A percentile compares a stretch with the other conserved stretches of the same genome.
Evolutionary conservation across 2,329 filamentous ascomycete species (phyloP).

Genomic region (Emmonsiellopsis sp.): DNA sequence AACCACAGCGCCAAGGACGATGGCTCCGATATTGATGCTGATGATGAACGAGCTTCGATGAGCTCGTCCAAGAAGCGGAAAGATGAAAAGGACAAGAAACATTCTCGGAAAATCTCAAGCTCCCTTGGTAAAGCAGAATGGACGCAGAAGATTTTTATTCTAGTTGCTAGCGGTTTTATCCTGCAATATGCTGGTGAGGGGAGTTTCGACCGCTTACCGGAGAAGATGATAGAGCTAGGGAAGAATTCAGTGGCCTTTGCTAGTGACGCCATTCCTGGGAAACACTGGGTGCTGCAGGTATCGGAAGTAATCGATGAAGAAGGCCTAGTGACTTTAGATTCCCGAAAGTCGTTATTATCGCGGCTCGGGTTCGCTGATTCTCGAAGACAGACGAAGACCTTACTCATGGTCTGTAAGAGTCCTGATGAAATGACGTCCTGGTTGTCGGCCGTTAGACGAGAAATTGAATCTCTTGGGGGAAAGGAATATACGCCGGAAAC

Average conservation of each 20-base stretch:
- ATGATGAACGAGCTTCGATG: conserved; percentile 7
- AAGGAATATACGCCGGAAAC: conserved; percentile 33
- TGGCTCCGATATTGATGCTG: conserved; percentile 7
- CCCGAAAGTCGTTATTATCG: conserved; percentile 27
- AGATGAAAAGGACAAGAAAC: conserved; percentile 25
- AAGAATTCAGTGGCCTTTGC: conserved; percentile 39
- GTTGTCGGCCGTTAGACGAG: conserved; percentile 34
- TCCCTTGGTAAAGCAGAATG: conserved; percentile 32
- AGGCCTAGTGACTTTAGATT: conserved; percentile 17
- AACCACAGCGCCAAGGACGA: conserved; percentile 14
- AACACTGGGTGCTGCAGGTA: conserved; percentile 40
- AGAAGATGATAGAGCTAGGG: conserved; percentile 38
- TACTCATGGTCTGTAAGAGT: conserved; percentile 35
- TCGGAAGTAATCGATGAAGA: conserved; percentile 28
- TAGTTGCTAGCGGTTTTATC: conserved; percentile 36
- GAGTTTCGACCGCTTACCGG: conserved; percentile 35
- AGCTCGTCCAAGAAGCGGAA: conserved; percentile 22
- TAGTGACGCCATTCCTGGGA: conserved; percentile 40
- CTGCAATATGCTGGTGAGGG: conserved; percentile 38
- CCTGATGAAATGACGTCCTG: conserved; percentile 37
- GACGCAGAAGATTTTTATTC: conserved; percentile 36
- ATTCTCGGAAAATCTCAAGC: conserved; percentile 26
- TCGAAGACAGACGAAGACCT: conserved; percentile 27
- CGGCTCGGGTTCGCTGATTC: conserved; percentile 29
- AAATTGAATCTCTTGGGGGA: conserved; percentile 38